Base-by-base conservation (phyloP, 768 basidiomycete genomes). In the Candolleomyces aberdarensis region DNA sequence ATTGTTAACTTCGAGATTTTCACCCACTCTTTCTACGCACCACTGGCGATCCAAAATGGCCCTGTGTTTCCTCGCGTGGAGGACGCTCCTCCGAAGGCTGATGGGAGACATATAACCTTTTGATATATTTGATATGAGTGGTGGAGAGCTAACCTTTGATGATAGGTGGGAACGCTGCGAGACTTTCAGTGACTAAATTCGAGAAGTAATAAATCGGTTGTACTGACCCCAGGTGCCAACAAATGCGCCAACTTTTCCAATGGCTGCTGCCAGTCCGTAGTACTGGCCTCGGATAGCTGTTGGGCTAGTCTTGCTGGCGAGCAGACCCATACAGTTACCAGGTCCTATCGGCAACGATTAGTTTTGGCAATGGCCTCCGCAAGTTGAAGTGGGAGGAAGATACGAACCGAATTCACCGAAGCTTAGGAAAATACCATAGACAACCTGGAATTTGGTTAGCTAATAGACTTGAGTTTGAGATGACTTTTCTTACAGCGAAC, bases 391-490 rank as follows among this genome's bases (percentile, higher is more conserved):
- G 26, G 26, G 26, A 26, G 26, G 26, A 26, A 26, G 26, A 26
- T 26, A 26, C 26, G 26, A 26, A 80, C 91, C 92, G 29, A 94
- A 76, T 75, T 96, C 95, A 51, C 95, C 96, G 58, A 94, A 88
- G 67, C 85, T 87, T 67, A 96, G 70, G 83, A 97, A 97, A 53
- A 97, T 85, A 14, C 95, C 96, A 66, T 97, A 96, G 8, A 97
- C 76, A 39, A 96, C 85, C 84, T 26, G 26, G 26, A 26, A 3
- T 26, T 26, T 26, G 26, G 26, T 26, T 1, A 26, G 26, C 26
- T 26, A 26, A 26, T 26, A 26, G 26, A 26, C 26, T 26, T 3
- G 26, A 26, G 26, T 26, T 26, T 26, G 26, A 26, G 26, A 26
- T 26, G 26, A 26, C 26, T 26, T 26, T 26, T 26, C 26, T 26